A percentile compares a stretch with the other conserved stretches of the same genome.
phyloP scores from a whole-genome alignment of 2,329 filamentous ascomycete genomes.

The Aspergillus fructus region DNA sequence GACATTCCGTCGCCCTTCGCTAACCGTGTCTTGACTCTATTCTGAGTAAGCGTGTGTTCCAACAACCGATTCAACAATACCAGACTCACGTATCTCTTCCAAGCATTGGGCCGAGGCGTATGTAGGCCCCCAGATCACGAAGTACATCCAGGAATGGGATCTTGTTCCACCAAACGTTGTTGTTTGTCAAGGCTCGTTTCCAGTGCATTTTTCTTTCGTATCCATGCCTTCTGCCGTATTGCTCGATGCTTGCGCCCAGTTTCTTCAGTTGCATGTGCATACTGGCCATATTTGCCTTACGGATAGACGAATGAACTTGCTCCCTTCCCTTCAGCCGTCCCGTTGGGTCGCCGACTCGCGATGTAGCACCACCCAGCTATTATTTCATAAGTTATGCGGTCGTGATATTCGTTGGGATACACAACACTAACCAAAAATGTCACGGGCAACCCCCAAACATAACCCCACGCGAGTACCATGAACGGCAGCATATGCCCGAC shows the following conservation, averaged over 20 bases:
- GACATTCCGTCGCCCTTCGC: constrained; percentile 89
- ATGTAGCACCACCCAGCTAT: constrained; percentile 49
- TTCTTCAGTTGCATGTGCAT: constrained; percentile 55
- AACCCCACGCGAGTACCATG: constrained; percentile 52
- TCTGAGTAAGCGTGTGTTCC: background rate
- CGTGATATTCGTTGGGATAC: background rate
- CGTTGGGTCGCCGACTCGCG: constrained; percentile 48
- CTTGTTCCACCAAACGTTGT: constrained; percentile 77
- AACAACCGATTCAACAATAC: background rate
- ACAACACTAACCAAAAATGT: constrained; percentile 43
- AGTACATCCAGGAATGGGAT: constrained; percentile 73
- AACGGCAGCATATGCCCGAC: constrained; percentile 53
- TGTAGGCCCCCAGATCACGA: constrained; percentile 67
- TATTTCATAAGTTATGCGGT: constrained; percentile 17
- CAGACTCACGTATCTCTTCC: constrained; percentile 75
- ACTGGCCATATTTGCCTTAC: constrained; percentile 47
- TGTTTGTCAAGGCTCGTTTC: constrained; percentile 71
- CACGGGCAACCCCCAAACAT: constrained; percentile 48
- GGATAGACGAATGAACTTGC: constrained; percentile 33
- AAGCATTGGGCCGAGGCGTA: constrained; percentile 83
- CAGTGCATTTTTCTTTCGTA: constrained; percentile 65
- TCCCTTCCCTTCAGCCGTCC: constrained; percentile 44
- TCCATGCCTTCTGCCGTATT: constrained; percentile 64
- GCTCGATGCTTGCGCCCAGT: constrained; percentile 72
- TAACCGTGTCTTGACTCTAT: constrained; percentile 76